A percentile compares a stretch with the other conserved stretches of the same genome.
Evolutionary conservation across 2,329 filamentous ascomycete species (phyloP).

Genomic region (Botrytis elliptica): DNA sequence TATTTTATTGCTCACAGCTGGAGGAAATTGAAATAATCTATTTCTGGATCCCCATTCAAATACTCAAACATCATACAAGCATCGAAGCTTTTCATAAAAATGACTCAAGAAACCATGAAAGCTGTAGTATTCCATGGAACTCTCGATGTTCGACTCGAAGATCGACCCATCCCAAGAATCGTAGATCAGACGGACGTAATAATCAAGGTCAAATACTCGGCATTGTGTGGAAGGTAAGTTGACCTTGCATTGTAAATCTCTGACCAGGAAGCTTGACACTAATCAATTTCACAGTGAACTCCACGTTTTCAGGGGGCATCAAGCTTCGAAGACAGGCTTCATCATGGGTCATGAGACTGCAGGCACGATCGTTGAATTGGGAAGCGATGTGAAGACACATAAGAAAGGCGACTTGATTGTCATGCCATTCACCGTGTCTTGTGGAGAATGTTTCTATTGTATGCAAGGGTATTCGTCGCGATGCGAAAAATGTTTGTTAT

Average conservation of each 20-base stretch:
- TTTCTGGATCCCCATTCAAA: neutral
- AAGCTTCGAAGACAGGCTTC: conserved; percentile 62
- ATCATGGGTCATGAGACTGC: conserved; percentile 83
- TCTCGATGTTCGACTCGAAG: conserved; percentile 54
- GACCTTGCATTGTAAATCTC: neutral
- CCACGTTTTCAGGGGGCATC: conserved; percentile 79
- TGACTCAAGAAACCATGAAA: conserved; percentile 64
- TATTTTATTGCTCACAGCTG: neutral
- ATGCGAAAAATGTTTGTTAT: conserved; percentile 68
- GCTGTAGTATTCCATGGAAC: conserved; percentile 80
- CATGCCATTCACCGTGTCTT: conserved; percentile 79
- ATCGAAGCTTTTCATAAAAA: neutral
- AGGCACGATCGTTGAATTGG: conserved; percentile 68
- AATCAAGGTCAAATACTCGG: conserved; percentile 78
- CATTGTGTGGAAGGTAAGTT: conserved; percentile 80
- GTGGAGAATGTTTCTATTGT: conserved; percentile 81
- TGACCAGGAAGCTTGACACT: neutral
- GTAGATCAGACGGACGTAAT: conserved; percentile 72
- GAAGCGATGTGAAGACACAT: conserved; percentile 65
- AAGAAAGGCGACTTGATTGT: conserved; percentile 76
- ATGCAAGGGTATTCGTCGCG: conserved; percentile 72
- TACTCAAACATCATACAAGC: neutral
- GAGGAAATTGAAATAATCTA: neutral
- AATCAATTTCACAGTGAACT: conserved; percentile 61
- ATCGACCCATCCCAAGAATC: conserved; percentile 75